phyloP scores from a whole-genome alignment of 352 stramenopile genomes.

The Phytophthora pluvialis region DNA sequence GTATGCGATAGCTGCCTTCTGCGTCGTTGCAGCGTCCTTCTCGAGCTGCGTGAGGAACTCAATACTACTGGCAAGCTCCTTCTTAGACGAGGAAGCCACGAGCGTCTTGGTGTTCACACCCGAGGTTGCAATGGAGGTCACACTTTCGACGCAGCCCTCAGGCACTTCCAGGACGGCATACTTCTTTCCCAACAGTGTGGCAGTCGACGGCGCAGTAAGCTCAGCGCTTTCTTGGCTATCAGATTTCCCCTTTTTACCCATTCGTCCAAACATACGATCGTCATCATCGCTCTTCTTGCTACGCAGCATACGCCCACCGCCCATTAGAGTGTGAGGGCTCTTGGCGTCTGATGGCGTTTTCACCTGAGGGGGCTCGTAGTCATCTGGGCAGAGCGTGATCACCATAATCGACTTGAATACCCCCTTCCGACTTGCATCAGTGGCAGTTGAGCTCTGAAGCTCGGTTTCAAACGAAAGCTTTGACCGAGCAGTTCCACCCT shows the following conservation, averaged over 20 bases:
- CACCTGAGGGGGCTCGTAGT: conserved; percentile 63
- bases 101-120: conserved; percentile 72
- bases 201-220: conserved; percentile 61
- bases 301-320: conserved; percentile 50
- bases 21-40: conserved; percentile 52
- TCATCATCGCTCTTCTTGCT: conserved; percentile 63
- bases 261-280: conserved; percentile 49
- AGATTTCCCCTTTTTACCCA: conserved; percentile 38
- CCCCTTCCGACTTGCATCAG: conserved; percentile 26
- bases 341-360: conserved; percentile 19
- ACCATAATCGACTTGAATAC: conserved; percentile 85
- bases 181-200: conserved; percentile 62
- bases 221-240: conserved; percentile 47
- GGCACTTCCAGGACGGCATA: conserved; percentile 80
- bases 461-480: conserved; percentile 57
- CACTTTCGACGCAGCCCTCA: conserved; percentile 77
- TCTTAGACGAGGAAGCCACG: conserved; percentile 66
- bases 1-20: conserved; percentile 55
- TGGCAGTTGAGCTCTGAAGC: conserved; percentile 22
- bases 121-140: conserved; percentile 53
- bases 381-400: conserved; percentile 67
- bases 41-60: conserved; percentile 83
- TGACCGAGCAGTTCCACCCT: conserved; percentile 37
- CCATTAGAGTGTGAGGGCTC: conserved; percentile 20
- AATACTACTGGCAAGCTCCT: conserved; percentile 73